phyloP scores from a whole-genome alignment of 2,329 filamentous ascomycete genomes.

The Magnaporthiopsis poae region DNA sequence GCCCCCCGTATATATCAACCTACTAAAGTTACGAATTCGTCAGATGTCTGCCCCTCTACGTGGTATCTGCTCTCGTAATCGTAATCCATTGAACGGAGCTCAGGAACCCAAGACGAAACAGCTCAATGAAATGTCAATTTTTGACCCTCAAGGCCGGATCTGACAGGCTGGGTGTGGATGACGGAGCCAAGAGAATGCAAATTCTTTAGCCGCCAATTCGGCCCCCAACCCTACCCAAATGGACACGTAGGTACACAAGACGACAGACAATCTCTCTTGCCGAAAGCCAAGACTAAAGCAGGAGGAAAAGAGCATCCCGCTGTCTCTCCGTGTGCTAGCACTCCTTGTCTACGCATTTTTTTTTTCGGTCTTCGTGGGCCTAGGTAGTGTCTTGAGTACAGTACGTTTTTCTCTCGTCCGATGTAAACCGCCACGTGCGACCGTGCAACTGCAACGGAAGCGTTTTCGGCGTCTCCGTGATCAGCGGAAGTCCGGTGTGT shows the following conservation, averaged over 20 bases:
- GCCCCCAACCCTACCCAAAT: neutral
- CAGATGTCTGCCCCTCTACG: no score
- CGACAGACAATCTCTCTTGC: no score
- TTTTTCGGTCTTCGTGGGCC: no score
- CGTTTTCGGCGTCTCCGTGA: neutral
- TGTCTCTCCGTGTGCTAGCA: neutral
- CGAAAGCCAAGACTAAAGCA: neutral
- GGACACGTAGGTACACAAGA: neutral
- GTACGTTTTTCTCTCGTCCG: neutral
- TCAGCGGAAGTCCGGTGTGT: no score
- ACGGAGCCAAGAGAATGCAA: neutral
- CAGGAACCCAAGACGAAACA: neutral
- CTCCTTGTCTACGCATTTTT: neutral
- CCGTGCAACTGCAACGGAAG: no score
- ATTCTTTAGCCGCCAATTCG: neutral
- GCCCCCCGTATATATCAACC: no score
- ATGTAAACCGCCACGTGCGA: neutral
- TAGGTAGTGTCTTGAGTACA: no score
- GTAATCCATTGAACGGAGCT: neutral
- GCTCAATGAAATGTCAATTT: neutral
- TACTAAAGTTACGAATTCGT: no score
- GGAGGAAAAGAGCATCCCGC: neutral
- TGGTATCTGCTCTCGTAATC: no score
- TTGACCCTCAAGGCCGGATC: neutral
- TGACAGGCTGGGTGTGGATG: neutral